Base-by-base conservation (phyloP, 805 yeast genomes). In the Spathaspora passalidarum region DNA sequence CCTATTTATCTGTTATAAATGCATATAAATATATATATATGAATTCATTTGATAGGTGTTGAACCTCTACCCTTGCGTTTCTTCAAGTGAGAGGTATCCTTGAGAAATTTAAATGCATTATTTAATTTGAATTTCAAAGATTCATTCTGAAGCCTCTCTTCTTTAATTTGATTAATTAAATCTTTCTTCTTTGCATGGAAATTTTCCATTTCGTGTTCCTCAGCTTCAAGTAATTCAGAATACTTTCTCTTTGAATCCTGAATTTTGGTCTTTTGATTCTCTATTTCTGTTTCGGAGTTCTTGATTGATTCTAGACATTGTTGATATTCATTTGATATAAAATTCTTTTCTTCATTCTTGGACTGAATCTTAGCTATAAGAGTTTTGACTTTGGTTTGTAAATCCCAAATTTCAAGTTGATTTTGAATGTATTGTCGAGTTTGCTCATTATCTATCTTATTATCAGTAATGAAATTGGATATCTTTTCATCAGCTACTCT, bases 1-100 rank as follows among this genome's bases (percentile, higher is more conserved):
- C 96, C 96, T 19, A 80, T 94, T 17, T 90, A 81, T 56, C 65
- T 68, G 42, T 54, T 82, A 49, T 78, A 63, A 50, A n/a, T 10
- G n/a, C 9, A 36, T 32, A 18, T 36, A 34, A 14, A 34, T 16
- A 34, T 34, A 13, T 16, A 25, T 17, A 5, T 20, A 18, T 34
- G n/a, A 17, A 34, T n/a, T 32, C 29, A 46, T 23, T 42, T 42
- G 35, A 55, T 56, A 37, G 72, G 75, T 2, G 75, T 68, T 10
- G 58, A 35, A 1, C 69, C 72, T 43, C 77, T 56, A 2, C 73
- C 73, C 52, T 70, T 71, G 11, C 76, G 46, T 45, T 69, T 72
- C 54, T 68, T 69, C 42, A 71, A 57, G 47, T 71, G 74, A 4
- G 74, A 62, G 1, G 76, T 68, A 23, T 69, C 72, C 42, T 55